phyloP scores from a whole-genome alignment of 345 rosid species.

The Dovyalis caffra region DNA sequence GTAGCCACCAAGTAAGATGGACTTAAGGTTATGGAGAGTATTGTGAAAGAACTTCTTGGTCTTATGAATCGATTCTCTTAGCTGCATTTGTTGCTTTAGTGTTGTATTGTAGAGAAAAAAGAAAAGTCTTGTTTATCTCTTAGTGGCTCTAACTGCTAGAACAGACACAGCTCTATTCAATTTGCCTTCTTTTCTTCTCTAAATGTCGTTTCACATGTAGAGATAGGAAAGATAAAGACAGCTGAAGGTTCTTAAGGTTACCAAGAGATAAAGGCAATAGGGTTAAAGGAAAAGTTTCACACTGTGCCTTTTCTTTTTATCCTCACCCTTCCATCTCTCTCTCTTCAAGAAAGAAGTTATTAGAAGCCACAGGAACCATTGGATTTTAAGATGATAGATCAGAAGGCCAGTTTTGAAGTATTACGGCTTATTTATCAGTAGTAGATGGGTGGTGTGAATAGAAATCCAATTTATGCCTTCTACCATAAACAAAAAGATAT shows the following conservation, averaged over 20 bases:
- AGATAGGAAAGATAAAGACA: constrained; percentile 28
- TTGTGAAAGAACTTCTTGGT: constrained; percentile 52
- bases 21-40: constrained; percentile 50
- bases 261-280: constrained; percentile 20
- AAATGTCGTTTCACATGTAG: constrained; percentile 4
- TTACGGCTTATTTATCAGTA: neutral
- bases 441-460: neutral
- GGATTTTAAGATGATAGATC: constrained; percentile 21
- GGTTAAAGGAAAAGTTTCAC: constrained; percentile 18
- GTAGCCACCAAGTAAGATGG: constrained; percentile 46
- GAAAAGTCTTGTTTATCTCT: neutral
- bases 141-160: constrained; percentile 18
- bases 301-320: constrained; percentile 14
- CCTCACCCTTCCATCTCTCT: constrained; percentile 11
- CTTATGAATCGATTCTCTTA: constrained; percentile 53
- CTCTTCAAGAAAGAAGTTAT: neutral
- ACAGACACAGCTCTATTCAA: constrained; percentile 12
- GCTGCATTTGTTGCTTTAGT: constrained; percentile 32
- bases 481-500: neutral
- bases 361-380: constrained; percentile 7
- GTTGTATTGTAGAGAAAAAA: neutral
- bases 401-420: neutral
- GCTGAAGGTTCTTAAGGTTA: constrained; percentile 12
- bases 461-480: constrained; percentile 21
- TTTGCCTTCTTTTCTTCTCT: constrained; percentile 6